Conservation (phyloP, 768 basidiomycete genomes). For the Phlebiopsis gigantea region DNA sequence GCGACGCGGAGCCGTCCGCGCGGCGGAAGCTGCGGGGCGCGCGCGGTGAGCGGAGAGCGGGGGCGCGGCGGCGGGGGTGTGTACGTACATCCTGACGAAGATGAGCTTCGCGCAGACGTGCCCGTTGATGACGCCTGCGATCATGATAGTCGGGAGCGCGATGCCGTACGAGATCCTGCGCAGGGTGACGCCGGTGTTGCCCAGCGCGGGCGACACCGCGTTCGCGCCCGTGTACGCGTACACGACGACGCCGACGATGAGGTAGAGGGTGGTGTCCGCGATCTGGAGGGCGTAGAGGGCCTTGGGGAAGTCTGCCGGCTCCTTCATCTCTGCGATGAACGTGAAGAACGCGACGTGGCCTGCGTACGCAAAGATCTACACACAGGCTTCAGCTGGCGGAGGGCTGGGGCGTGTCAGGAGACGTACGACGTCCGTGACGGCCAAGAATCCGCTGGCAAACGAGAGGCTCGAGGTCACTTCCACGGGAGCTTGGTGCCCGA, state of each 20-base stretch:
- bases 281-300: slow-evolving; percentile 25
- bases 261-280: slow-evolving; percentile 26
- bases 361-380: slow-evolving; percentile 26
- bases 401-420: neutral
- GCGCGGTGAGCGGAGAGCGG: neutral
- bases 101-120: slow-evolving; percentile 28
- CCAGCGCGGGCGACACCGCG: slow-evolving; percentile 26
- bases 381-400: neutral
- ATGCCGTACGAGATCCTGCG: slow-evolving; percentile 26
- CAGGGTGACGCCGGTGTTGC: slow-evolving; percentile 23
- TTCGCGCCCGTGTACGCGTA: slow-evolving; percentile 21
- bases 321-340: slow-evolving; percentile 28
- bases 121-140: slow-evolving; percentile 27
- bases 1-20: slow-evolving; percentile 16
- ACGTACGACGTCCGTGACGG: slow-evolving; percentile 26
- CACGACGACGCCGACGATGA: slow-evolving; percentile 26
- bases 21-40: slow-evolving; percentile 22
- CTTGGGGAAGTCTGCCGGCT: slow-evolving; percentile 26
- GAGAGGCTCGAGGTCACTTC: slow-evolving; percentile 16
- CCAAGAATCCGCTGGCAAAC: slow-evolving; percentile 24
- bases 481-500: slow-evolving; percentile 20
- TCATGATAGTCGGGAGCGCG: slow-evolving; percentile 27
- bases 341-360: slow-evolving; percentile 28
- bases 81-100: slow-evolving; percentile 21
- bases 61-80: neutral